Evolutionary conservation across 208 protist species (phyloP), one percentile per base, ranked within the genome.

Genomic region (Trypanosoma caninum): DNA sequence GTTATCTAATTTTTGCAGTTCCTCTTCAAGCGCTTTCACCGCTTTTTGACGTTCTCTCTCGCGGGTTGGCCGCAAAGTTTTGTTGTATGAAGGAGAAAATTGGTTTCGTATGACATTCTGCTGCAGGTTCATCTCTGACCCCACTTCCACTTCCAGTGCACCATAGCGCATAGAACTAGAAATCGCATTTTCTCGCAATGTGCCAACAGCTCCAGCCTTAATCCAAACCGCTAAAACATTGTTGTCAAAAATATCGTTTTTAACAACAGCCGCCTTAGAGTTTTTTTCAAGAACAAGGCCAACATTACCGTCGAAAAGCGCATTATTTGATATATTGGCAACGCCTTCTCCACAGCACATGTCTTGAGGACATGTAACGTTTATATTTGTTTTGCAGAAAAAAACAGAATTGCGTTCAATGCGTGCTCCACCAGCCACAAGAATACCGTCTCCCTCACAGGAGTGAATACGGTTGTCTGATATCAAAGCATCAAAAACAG

Each of bases 181-280:
- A 37, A 95, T 84, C 64, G 68, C 69, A 58, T 95, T 95, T 23
- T 69, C 67, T 55, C 86, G 73, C 25, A 95, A 28, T n/a, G 41
- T 64, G 14, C 84, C 83, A 13, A 54, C n/a, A 10, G 85, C 74
- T 20, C 53, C 78, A 8, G 54, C 44, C 40, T 65, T 55, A 30
- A 85, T 48, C 0, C 80, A 41, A 23, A 95, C 67, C 13, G 80
- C 89, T 16, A 74, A 48, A 1, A 58, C 22, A 48, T 65, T 65
- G 42, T 95, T 95, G 62, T 95, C 89, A 45, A 95, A 95, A 33
- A 95, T 69, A 50, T 95, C 83, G 74, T 90, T 90, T 31, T 84
- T 75, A 9, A 53, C 7, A 27, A 73, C 46, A 31, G 53, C 28
- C 3, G 47, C 51, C 3, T 61, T 59, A 25, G 72, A 80, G 34